Percentiles rank a stretch among this genome's conserved stretches.
Evolutionary conservation across 2,329 filamentous ascomycete genomes (phyloP).

Genomic region (Fusarium beomiforme): DNA sequence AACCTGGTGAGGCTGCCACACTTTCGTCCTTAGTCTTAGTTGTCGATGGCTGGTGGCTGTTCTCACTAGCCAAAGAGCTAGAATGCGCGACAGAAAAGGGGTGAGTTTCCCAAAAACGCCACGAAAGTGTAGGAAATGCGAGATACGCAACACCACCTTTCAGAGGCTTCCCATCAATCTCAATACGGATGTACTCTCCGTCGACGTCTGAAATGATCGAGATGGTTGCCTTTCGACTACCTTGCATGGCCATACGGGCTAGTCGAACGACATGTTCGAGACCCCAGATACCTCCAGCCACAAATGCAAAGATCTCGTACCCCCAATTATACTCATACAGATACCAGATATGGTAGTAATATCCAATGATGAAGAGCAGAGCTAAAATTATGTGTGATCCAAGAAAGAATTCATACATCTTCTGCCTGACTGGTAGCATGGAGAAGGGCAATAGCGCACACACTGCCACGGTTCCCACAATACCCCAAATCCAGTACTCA

Average conservation of each 20-base stretch:
- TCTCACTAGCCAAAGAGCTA: neutral
- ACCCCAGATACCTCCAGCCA: slow-evolving; percentile 40
- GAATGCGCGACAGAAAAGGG: slow-evolving; percentile 47
- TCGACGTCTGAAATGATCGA: slow-evolving; percentile 38
- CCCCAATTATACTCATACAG: slow-evolving; percentile 49
- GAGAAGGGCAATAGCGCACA: slow-evolving; percentile 42
- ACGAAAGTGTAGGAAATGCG: slow-evolving; percentile 48
- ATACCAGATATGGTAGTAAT: slow-evolving; percentile 51
- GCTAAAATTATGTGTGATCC: slow-evolving; percentile 46
- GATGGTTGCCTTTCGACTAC: slow-evolving; percentile 38
- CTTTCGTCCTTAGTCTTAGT: neutral
- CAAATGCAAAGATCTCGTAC: slow-evolving; percentile 51
- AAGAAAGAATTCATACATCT: slow-evolving; percentile 49
- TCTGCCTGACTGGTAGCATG: slow-evolving; percentile 43
- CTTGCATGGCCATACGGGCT: slow-evolving; percentile 37
- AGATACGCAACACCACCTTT: slow-evolving; percentile 49
- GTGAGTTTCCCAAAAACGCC: slow-evolving; percentile 51
- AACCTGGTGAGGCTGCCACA: slow-evolving; percentile 13
- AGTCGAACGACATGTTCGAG: slow-evolving; percentile 46
- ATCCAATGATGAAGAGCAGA: slow-evolving; percentile 47
- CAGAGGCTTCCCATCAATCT: slow-evolving; percentile 38
- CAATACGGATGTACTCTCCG: slow-evolving; percentile 47
- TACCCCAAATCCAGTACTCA: slow-evolving; percentile 50
- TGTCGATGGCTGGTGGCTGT: neutral
- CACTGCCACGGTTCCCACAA: slow-evolving; percentile 45